A percentile compares a stretch with the other conserved stretches of the same genome.
phyloP scores from a whole-genome alignment of 2,329 filamentous ascomycete species.

The Fusarium piperis region DNA sequence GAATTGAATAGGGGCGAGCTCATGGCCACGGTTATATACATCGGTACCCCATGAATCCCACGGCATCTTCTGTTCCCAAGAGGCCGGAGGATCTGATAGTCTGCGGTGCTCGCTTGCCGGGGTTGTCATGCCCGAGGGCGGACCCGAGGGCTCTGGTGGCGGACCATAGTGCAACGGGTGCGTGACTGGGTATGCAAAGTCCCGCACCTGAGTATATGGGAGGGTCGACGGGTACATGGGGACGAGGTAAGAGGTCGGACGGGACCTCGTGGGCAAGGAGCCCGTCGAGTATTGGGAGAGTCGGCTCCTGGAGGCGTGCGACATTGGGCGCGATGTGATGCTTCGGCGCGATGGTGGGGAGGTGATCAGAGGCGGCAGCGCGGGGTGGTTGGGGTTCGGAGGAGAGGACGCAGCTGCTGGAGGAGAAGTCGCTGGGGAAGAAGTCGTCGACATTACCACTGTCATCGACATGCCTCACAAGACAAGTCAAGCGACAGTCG shows the following conservation, averaged over 20 bases:
- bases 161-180: conserved; percentile 95
- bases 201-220: conserved; percentile 88
- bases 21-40: conserved; percentile 69
- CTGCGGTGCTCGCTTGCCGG: conserved; percentile 82
- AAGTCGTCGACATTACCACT: conserved; percentile 66
- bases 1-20: conserved; percentile 84
- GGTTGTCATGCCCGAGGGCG: conserved; percentile 83
- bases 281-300: conserved; percentile 84
- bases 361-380: conserved; percentile 66
- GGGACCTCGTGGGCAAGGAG: conserved; percentile 75
- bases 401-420: conserved; percentile 56
- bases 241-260: conserved; percentile 83
- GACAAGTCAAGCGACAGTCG: conserved; percentile 38
- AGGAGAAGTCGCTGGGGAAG: conserved; percentile 64
- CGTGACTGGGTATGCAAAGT: conserved; percentile 88
- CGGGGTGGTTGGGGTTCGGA: conserved; percentile 62
- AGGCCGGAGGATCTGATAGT: conserved; percentile 82
- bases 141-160: conserved; percentile 75
- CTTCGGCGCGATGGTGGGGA: conserved; percentile 67
- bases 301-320: conserved; percentile 81
- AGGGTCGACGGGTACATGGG: conserved; percentile 87
- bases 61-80: conserved; percentile 75
- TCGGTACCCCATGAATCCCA: conserved; percentile 67
- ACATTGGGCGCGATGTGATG: conserved; percentile 71
- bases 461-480: conserved; percentile 51